Conservation (phyloP, 371 early-diverging fungal species). For the Rhizopus microsporus region DNA sequence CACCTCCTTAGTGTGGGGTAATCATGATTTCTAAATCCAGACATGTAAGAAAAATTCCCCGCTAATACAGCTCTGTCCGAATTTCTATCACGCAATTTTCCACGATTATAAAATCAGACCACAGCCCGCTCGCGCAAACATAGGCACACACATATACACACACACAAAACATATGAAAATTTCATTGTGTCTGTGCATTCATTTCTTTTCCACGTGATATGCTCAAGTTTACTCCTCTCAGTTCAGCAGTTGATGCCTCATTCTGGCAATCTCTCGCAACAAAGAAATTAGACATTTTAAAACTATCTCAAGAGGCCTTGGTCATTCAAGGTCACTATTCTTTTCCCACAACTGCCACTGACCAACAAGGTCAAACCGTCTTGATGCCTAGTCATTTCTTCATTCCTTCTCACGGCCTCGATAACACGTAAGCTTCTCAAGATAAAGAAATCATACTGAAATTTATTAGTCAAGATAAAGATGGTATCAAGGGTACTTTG, state of each 20-base stretch:
- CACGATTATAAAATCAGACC: neutral
- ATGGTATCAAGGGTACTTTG: constrained; percentile 58
- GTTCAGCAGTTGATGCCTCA: constrained; percentile 83
- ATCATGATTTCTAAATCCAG: constrained; percentile 2
- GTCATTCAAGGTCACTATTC: constrained; percentile 68
- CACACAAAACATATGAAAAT: neutral
- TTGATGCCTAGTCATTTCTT: constrained; percentile 30
- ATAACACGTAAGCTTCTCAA: constrained; percentile 22
- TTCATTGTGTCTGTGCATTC: neutral
- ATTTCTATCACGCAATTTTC: constrained; percentile 3
- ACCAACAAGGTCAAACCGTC: constrained; percentile 17
- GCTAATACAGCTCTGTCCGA: neutral
- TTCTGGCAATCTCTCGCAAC: constrained; percentile 86
- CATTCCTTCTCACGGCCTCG: constrained; percentile 39
- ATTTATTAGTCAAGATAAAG: constrained; percentile 11
- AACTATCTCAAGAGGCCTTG: constrained; percentile 67
- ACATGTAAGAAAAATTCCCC: neutral
- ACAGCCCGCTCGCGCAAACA: no score
- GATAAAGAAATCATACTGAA: neutral
- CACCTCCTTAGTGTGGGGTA: neutral
- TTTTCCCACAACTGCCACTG: constrained; percentile 42
- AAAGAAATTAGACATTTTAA: constrained; percentile 81
- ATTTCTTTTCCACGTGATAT: constrained; percentile 26
- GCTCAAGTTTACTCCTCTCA: constrained; percentile 83
- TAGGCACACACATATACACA: neutral